Evolutionary conservation across 2,329 filamentous ascomycete species (phyloP).

Genomic region (Aspergillus nomiae): DNA sequence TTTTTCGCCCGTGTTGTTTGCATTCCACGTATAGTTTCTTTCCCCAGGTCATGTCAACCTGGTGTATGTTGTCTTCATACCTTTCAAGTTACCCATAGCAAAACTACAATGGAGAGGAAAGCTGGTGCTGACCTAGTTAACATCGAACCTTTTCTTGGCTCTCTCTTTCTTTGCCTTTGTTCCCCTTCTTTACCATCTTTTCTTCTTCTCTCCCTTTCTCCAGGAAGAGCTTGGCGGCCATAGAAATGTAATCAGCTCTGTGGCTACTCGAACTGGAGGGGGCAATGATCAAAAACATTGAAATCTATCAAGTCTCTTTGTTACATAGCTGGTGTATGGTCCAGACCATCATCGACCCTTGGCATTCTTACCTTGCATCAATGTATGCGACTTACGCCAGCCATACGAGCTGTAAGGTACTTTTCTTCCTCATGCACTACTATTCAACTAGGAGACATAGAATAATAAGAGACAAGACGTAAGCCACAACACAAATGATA

Average conservation of each 20-base stretch:
- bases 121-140: conserved; percentile 16
- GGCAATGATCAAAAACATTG: not conserved
- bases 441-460: conserved; percentile 32
- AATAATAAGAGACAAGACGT: conserved; percentile 30
- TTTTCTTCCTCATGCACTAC: conserved; percentile 35
- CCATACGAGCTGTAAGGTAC: not conserved
- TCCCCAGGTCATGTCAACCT: conserved; percentile 12
- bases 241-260: not conserved
- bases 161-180: not conserved
- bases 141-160: not conserved
- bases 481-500: conserved; percentile 29
- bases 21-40: conserved; percentile 17
- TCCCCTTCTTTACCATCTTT: not conserved
- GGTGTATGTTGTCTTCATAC: conserved; percentile 13
- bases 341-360: not conserved
- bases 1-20: conserved; percentile 12
- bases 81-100: conserved; percentile 8
- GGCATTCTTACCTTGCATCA: not conserved
- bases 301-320: not conserved
- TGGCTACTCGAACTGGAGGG: not conserved
- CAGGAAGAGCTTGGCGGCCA: not conserved
- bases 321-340: not conserved
- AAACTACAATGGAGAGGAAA: conserved; percentile 13
- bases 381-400: not conserved
- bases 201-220: not conserved